These are phyloP conservation scores for Arachis hypogaea DNA, from an alignment of 306 rosid species.

Conservation along the genomic window DNA sequence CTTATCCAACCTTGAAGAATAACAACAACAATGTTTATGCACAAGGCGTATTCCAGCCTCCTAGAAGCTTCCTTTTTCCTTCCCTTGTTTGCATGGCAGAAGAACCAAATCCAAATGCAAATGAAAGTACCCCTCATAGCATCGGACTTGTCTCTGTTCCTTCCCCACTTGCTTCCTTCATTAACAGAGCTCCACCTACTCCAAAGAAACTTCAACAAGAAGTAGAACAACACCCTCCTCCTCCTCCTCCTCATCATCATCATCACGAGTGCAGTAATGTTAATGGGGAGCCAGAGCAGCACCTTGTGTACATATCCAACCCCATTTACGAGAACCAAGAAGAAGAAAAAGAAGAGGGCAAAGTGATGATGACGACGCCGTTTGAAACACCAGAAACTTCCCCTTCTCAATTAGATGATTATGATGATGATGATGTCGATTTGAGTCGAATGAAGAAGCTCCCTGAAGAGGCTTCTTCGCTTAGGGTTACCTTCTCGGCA, in stretches of 20 bases:
- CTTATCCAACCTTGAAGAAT: neutral
- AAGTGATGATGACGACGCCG: constrained; percentile 48
- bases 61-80: constrained; percentile 74
- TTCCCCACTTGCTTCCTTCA: constrained; percentile 49
- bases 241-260: neutral
- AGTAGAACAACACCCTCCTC: neutral
- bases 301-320: constrained; percentile 85
- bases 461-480: constrained; percentile 69
- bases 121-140: constrained; percentile 33
- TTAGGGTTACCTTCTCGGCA: constrained; percentile 40
- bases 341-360: constrained; percentile 33
- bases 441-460: constrained; percentile 87
- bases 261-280: constrained; percentile 15
- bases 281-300: constrained; percentile 19
- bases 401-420: constrained; percentile 69
- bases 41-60: constrained; percentile 83
- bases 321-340: constrained; percentile 76
- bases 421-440: constrained; percentile 46
- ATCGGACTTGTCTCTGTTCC: constrained; percentile 42
- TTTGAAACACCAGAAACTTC: constrained; percentile 89
- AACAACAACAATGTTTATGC: constrained; percentile 47
- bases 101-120: constrained; percentile 26
- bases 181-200: constrained; percentile 37
- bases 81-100: constrained; percentile 42
- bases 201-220: constrained; percentile 36